Evolutionary conservation across 2,329 filamentous ascomycete species (phyloP).

Genomic region (Aspergillus candidus): DNA sequence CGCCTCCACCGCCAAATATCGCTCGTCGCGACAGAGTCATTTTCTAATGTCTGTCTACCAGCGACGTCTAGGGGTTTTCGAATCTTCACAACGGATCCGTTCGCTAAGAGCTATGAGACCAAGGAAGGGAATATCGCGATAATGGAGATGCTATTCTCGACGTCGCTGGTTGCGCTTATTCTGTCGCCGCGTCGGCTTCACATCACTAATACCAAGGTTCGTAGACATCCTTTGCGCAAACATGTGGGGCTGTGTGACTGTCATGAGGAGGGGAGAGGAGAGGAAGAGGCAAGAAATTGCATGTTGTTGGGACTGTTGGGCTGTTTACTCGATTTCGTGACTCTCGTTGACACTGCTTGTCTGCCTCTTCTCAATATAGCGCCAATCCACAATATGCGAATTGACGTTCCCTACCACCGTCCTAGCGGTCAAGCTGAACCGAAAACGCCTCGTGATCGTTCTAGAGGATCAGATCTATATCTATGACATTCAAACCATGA

Average conservation of each 20-base stretch:
- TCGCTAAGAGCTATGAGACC: conserved; percentile 89
- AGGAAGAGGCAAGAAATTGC: too few relatives aligned
- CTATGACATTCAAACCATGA: conserved; percentile 99
- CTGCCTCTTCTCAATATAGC: conserved; percentile 35
- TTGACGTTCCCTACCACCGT: conserved; percentile 97
- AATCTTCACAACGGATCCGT: conserved; percentile 94
- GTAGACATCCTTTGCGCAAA: conserved; percentile 19
- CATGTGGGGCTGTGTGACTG: neutral
- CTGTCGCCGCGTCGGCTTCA: conserved; percentile 85
- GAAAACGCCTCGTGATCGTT: conserved; percentile 87
- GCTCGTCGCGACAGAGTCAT: conserved; percentile 3
- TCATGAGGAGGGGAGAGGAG: too few relatives aligned
- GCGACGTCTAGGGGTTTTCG: conserved; percentile 91
- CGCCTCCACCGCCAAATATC: conserved; percentile 3
- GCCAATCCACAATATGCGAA: conserved; percentile 87
- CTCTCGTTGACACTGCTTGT: conserved; percentile 11
- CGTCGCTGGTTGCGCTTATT: conserved; percentile 88
- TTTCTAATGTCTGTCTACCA: conserved; percentile 33
- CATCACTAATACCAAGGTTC: conserved; percentile 94
- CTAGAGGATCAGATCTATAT: conserved; percentile 95
- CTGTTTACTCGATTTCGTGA: too few relatives aligned
- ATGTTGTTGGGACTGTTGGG: too few relatives aligned
- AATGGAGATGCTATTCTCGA: conserved; percentile 98
- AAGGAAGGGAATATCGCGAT: conserved; percentile 93
- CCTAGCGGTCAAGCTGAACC: conserved; percentile 85